Conservation (phyloP, 805 yeast species). For the Barnettozyma sp. region DNA sequence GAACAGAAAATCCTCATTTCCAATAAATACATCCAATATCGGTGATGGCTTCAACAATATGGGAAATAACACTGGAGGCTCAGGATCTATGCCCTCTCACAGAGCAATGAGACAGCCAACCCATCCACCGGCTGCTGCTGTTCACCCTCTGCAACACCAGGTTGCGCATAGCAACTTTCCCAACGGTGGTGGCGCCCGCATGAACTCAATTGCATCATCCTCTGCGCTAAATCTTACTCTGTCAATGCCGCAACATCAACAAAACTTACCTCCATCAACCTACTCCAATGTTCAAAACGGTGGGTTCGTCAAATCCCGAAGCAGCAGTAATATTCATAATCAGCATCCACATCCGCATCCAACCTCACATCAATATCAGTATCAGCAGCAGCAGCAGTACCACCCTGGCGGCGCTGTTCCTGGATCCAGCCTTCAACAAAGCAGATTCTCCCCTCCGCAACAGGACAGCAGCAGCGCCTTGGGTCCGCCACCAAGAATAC, state of each 20-base stretch:
- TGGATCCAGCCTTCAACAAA: not conserved
- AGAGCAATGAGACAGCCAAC: constrained; percentile 3
- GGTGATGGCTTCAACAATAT: constrained; percentile 10
- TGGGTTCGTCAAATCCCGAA: too few relatives aligned
- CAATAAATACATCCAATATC: constrained; percentile 15
- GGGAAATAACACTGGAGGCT: constrained; percentile 6
- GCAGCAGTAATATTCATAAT: too few relatives aligned
- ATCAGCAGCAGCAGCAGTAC: not conserved
- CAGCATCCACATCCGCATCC: too few relatives aligned
- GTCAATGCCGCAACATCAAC: not conserved
- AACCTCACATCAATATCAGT: too few relatives aligned
- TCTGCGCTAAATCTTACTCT: constrained; percentile 2
- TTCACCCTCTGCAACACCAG: too few relatives aligned
- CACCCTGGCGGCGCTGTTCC: not conserved
- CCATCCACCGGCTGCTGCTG: too few relatives aligned
- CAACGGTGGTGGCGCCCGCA: constrained; percentile 2
- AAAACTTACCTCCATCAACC: too few relatives aligned
- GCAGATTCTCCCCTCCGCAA: too few relatives aligned
- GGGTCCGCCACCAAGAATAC: constrained; percentile 7
- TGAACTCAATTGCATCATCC: constrained; percentile 4
- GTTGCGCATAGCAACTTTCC: too few relatives aligned
- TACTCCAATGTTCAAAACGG: too few relatives aligned
- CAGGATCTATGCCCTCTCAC: too few relatives aligned
- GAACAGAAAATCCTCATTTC: constrained; percentile 36
- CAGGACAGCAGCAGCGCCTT: not conserved